Evolutionary conservation across 2,329 filamentous ascomycete genomes (phyloP).

Genomic region (Chrysoporthe cubensis): DNA sequence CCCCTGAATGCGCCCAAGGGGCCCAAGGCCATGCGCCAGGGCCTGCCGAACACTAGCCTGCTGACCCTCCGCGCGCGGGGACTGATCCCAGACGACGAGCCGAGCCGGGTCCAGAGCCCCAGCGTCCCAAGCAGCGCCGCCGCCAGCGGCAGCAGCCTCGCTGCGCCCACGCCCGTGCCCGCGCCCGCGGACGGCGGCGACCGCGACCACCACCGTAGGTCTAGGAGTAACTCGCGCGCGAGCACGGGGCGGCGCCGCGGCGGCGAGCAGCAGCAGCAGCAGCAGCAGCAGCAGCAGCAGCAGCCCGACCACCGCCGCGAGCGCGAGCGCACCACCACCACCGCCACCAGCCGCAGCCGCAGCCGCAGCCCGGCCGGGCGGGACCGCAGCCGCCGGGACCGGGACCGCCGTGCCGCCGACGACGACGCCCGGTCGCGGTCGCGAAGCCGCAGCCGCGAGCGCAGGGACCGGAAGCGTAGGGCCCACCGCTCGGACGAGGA

Average conservation of each 20-base stretch:
- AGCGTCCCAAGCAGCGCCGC: slow-evolving; percentile 17
- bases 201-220: slow-evolving; percentile 41
- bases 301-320: slow-evolving; percentile 30
- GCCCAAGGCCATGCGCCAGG: slow-evolving; percentile 92
- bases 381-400: slow-evolving; percentile 24
- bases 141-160: slow-evolving; percentile 23
- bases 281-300: slow-evolving; percentile 28
- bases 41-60: slow-evolving; percentile 79
- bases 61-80: slow-evolving; percentile 64
- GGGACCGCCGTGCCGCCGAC: slow-evolving; percentile 13
- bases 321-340: slow-evolving; percentile 31
- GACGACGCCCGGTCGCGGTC: slow-evolving; percentile 17
- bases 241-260: slow-evolving; percentile 33
- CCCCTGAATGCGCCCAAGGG: slow-evolving; percentile 83
- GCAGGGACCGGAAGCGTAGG: slow-evolving; percentile 28
- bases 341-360: slow-evolving; percentile 31
- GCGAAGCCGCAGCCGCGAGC: slow-evolving; percentile 26
- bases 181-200: slow-evolving; percentile 23
- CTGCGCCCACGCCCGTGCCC: slow-evolving; percentile 13
- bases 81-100: slow-evolving; percentile 40
- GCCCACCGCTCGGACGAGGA: slow-evolving; percentile 26
- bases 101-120: slow-evolving; percentile 38
- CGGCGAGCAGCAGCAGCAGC: slow-evolving; percentile 30
- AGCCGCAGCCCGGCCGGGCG: slow-evolving; percentile 32
- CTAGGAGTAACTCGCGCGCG: slow-evolving; percentile 54